These are phyloP conservation scores for Hirschfeldia incana DNA, from an alignment of 345 rosid genomes.

Conservation along the genomic window DNA sequence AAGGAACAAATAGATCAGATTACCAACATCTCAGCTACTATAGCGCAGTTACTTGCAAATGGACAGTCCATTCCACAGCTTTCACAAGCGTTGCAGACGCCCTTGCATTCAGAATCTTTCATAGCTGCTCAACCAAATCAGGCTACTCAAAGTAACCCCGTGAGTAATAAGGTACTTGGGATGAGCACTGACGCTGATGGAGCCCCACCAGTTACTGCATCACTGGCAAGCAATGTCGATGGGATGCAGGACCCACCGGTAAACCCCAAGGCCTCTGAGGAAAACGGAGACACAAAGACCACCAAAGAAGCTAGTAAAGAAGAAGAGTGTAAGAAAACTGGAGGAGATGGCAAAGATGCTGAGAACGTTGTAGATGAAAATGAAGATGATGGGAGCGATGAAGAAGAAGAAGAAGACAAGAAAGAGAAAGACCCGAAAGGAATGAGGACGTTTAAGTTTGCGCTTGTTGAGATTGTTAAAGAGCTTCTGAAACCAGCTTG, in stretches of 20 bases:
- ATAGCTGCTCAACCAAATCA: slow-evolving; percentile 42
- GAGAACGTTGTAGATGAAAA: slow-evolving; percentile 49
- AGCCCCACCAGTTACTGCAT: slow-evolving; percentile 20
- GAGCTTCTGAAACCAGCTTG: slow-evolving; percentile 89
- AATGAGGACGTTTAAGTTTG: slow-evolving; percentile 79
- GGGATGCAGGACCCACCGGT: neutral
- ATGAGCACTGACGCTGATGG: slow-evolving; percentile 22
- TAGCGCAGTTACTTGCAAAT: slow-evolving; percentile 78
- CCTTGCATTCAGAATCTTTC: slow-evolving; percentile 32
- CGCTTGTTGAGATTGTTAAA: slow-evolving; percentile 82
- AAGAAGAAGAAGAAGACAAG: slow-evolving; percentile 16
- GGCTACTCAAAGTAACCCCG: slow-evolving; percentile 29
- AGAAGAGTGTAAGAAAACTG: slow-evolving; percentile 42
- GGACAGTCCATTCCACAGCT: slow-evolving; percentile 67
- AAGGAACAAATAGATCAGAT: slow-evolving; percentile 58
- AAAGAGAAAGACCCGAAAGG: slow-evolving; percentile 69
- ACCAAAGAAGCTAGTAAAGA: slow-evolving; percentile 45
- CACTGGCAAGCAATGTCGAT: slow-evolving; percentile 19
- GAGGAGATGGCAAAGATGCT: slow-evolving; percentile 38
- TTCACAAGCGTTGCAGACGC: slow-evolving; percentile 39
- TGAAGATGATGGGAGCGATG: slow-evolving; percentile 46
- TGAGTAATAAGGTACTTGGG: slow-evolving; percentile 39
- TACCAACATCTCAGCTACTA: slow-evolving; percentile 63
- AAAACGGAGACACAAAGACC: slow-evolving; percentile 33
- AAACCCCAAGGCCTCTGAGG: slow-evolving; percentile 39